Base-by-base conservation (phyloP, 192 early-diverging fungal genomes). In the Chytriomyces sp. region DNA sequence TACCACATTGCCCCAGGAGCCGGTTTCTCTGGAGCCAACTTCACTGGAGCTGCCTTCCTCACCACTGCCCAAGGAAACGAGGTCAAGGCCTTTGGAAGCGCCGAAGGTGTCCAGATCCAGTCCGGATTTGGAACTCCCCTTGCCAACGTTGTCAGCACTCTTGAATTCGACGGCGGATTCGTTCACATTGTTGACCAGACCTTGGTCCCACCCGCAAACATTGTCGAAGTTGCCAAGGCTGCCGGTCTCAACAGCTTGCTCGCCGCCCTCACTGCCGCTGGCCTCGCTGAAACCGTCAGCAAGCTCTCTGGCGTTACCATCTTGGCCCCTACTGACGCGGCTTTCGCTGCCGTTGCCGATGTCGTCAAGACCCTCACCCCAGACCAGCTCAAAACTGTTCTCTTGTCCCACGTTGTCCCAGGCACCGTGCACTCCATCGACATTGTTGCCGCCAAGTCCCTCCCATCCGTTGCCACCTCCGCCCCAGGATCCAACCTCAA, bases 121-220 rank as follows among this genome's bases (percentile, higher is more conserved):
- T 43, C 24, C 45, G 69, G 45, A 16, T 78, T 72, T 35, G 64
- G 77, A 47, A 61, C 59, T 48, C 43, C 57, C 9, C 45, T 9
- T 8, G 75, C 83, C 61, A 82, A 71, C 35, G 83, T 84, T 45
- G 62, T 80, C 45, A 68, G 61, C 24, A 80, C 82, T 23, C 63
- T 78, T 72, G 60, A 75, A 45, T 61, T 80, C 74, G 83, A 81
- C 77, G 77, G 77, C 5, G 86, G 86, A 59, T 61, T 82, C 69
- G 74, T 87, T 47, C 82, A 85, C 81, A 70, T 84, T 62, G 80
- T 87, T 67, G 83, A 87, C 75, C 48, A 77, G 9, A 80, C 84
- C 53, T 72, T 87, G 24, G 50, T 77, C 53, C 82, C 84, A 47
- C 86, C 84, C 47, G 48, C 68, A 0, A 77, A 78, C 57, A 46